phyloP scores from a whole-genome alignment of 1,284 basidiomycete species.

The Leccinum pachyderme region DNA sequence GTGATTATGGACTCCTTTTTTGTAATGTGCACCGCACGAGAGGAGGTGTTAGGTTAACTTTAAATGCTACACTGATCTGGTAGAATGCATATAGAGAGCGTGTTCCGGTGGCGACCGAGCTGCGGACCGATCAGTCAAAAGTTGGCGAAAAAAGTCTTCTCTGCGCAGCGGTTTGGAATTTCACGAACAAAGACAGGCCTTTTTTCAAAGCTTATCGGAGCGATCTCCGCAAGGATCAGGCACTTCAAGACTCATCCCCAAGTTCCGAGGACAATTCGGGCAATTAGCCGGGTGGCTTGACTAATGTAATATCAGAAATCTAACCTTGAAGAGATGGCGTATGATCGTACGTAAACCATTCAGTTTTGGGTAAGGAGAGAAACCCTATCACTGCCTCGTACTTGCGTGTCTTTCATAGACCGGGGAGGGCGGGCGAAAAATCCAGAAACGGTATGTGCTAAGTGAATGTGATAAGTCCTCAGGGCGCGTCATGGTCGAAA shows the following conservation, averaged over 20 bases:
- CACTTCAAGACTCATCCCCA: conserved; percentile 8
- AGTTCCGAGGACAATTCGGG: conserved; percentile 11
- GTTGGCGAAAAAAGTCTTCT: background rate
- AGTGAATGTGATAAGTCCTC: conserved; percentile 7
- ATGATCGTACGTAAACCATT: conserved; percentile 24
- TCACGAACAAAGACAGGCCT: background rate
- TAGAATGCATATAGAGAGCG: conserved; percentile 6
- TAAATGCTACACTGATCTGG: conserved; percentile 13
- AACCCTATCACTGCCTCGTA: conserved; percentile 25
- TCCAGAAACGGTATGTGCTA: conserved; percentile 21
- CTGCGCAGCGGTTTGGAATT: background rate
- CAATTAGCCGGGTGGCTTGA: conserved; percentile 15
- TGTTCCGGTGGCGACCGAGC: background rate
- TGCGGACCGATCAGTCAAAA: background rate
- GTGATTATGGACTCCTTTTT: conserved; percentile 21
- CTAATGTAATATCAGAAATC: conserved; percentile 19
- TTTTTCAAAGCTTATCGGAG: conserved; percentile 28
- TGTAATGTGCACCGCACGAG: conserved; percentile 10
- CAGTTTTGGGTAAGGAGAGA: conserved; percentile 10
- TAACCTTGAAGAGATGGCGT: conserved; percentile 27
- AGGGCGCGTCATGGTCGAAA: conserved; percentile 15
- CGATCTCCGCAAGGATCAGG: conserved; percentile 31
- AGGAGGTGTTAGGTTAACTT: conserved; percentile 10
- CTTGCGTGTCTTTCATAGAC: conserved; percentile 7
- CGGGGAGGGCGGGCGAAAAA: background rate